These are phyloP conservation scores for Pelargonium australe DNA, from an alignment of 441 rosid species.

Conservation along the genomic window DNA sequence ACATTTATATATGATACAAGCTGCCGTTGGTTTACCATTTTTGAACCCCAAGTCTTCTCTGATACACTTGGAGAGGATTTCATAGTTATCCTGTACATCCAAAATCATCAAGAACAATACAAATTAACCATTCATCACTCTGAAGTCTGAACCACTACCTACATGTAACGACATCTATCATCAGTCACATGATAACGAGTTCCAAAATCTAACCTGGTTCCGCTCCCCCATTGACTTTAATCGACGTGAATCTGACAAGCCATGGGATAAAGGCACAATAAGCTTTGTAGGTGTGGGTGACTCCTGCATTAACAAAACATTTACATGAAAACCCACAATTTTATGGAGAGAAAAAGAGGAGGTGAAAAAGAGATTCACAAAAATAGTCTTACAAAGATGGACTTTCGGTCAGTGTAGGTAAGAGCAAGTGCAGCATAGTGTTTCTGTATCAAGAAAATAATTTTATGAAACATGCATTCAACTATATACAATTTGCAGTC, in stretches of 20 bases:
- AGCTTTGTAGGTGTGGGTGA: constrained; percentile 90
- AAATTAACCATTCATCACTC: constrained; percentile 1
- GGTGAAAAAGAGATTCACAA: constrained; percentile 1
- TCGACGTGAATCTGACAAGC: constrained; percentile 73
- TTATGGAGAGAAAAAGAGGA: neutral
- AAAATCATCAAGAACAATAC: neutral
- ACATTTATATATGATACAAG: constrained; percentile 81
- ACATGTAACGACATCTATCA: neutral
- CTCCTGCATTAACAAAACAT: constrained; percentile 47
- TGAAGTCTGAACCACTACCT: neutral
- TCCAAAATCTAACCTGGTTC: constrained; percentile 47
- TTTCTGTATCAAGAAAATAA: constrained; percentile 41
- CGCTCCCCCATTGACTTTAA: constrained; percentile 79
- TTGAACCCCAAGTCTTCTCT: constrained; percentile 77
- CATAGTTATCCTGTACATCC: constrained; percentile 71
- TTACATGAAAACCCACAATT: neutral
- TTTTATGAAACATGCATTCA: neutral
- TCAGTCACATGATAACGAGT: constrained; percentile 6
- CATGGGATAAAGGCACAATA: constrained; percentile 49
- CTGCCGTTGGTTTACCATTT: constrained; percentile 82
- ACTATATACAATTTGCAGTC: neutral
- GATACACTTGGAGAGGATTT: constrained; percentile 77
- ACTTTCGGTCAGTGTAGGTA: constrained; percentile 49
- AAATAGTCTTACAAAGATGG: constrained; percentile 55
- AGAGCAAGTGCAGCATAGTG: constrained; percentile 47